phyloP scores from a whole-genome alignment of 2,329 filamentous ascomycete species.

The Colletotrichum simmondsii region DNA sequence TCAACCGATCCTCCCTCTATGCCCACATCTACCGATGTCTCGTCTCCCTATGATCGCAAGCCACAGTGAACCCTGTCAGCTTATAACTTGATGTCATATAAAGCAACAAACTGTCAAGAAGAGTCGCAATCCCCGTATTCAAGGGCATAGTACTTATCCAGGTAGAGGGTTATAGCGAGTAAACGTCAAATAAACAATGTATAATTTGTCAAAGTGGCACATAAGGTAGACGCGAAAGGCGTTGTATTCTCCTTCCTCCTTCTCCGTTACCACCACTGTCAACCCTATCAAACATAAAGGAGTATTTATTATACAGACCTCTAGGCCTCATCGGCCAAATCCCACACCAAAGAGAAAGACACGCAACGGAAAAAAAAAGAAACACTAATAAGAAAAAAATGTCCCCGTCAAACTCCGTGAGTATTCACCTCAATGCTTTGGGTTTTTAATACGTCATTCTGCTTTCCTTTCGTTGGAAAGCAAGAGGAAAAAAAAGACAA shows the following conservation, averaged over 20 bases:
- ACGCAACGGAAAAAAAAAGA: slow-evolving; percentile 23
- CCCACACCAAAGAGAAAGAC: slow-evolving; percentile 5
- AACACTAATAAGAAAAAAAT: slow-evolving; percentile 23
- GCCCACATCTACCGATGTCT: too few relatives aligned
- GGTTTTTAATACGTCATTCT: slow-evolving; percentile 18
- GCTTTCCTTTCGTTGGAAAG: slow-evolving; percentile 2
- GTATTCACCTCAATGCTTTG: slow-evolving; percentile 31
- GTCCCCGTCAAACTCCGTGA: slow-evolving; percentile 34
- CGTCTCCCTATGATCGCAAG: background rate
- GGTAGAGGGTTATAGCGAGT: background rate
- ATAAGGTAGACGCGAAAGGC: slow-evolving; percentile 12
- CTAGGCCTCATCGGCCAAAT: slow-evolving; percentile 1
- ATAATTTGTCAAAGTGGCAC: slow-evolving; percentile 26
- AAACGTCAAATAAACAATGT: slow-evolving; percentile 10
- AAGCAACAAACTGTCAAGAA: too few relatives aligned
- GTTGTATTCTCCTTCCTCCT: background rate
- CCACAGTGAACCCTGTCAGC: background rate
- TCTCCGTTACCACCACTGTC: background rate
- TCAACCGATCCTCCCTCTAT: too few relatives aligned
- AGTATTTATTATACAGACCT: slow-evolving; percentile 36
- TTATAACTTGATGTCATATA: background rate
- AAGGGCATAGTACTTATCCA: background rate
- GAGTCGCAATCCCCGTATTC: too few relatives aligned
- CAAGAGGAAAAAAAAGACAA: background rate
- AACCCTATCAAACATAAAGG: slow-evolving; percentile 3